phyloP scores from a whole-genome alignment of 495 filamentous ascomycete genomes.

The Achaetomiella virescens region DNA sequence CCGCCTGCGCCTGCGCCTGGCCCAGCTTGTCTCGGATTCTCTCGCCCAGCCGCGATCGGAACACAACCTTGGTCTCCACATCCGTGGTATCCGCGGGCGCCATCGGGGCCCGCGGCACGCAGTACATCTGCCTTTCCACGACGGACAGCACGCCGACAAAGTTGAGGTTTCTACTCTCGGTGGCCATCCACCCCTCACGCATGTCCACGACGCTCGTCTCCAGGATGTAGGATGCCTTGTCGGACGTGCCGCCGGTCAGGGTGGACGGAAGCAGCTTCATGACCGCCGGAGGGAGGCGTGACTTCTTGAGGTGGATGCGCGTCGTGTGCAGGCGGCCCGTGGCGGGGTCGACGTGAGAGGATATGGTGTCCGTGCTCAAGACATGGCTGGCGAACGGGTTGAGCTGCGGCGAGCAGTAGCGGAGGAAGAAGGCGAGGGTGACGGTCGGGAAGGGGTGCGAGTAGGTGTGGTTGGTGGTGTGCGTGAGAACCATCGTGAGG shows the following conservation, averaged over 20 bases:
- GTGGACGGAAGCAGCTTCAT: conserved; percentile 71
- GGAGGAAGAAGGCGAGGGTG: conserved; percentile 96
- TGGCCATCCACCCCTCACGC: conserved; percentile 80
- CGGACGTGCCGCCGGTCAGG: conserved; percentile 61
- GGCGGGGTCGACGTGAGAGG: conserved; percentile 68
- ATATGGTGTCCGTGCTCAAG: conserved; percentile 91
- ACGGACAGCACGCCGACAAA: conserved; percentile 91
- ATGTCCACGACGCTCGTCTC: conserved; percentile 88
- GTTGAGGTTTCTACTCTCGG: conserved; percentile 77
- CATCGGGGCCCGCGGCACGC: conserved; percentile 35
- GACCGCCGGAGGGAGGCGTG: conserved; percentile 76
- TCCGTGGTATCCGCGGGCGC: conserved; percentile 56
- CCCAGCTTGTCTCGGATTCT: conserved; percentile 52
- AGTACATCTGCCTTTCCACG: conserved; percentile 78
- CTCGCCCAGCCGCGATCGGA: conserved; percentile 74
- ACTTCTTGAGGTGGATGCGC: conserved; percentile 89
- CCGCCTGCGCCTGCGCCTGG: conserved; percentile 16
- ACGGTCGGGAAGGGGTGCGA: conserved; percentile 85
- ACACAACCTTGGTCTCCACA: conserved; percentile 77
- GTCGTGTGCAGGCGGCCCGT: conserved; percentile 81
- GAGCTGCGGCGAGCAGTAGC: conserved; percentile 65
- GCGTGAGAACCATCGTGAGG: conserved; percentile 44
- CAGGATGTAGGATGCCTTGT: conserved; percentile 80
- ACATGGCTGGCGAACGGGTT: conserved; percentile 96
- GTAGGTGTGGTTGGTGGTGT: conserved; percentile 83